Conservation (phyloP, 345 rosid species). For the Cardamine resedifolia region DNA sequence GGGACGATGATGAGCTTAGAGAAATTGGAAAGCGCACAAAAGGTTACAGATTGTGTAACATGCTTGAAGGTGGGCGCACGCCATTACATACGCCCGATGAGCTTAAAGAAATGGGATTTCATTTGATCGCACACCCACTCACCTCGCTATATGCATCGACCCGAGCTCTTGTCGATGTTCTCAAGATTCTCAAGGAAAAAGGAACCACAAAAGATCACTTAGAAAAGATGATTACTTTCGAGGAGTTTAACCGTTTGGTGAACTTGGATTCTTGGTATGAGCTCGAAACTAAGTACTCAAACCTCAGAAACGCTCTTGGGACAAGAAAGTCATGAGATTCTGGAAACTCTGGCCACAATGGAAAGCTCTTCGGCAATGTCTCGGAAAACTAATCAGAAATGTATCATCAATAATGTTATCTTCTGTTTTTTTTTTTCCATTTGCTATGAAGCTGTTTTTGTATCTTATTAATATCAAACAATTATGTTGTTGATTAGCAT, state of each 20-base stretch:
- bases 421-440: not conserved
- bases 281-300: conserved; percentile 45
- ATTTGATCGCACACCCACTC: conserved; percentile 32
- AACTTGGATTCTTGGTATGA: conserved; percentile 50
- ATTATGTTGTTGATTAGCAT: conserved; percentile 11
- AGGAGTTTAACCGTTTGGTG: conserved; percentile 53
- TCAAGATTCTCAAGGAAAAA: conserved; percentile 44
- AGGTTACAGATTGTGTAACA: conserved; percentile 52
- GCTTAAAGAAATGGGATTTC: conserved; percentile 55
- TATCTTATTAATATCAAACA: conserved; percentile 12
- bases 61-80: conserved; percentile 59
- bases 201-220: conserved; percentile 49
- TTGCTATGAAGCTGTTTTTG: conserved; percentile 15
- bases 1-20: conserved; percentile 42
- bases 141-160: conserved; percentile 49
- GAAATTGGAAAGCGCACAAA: conserved; percentile 48
- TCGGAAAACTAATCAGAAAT: not conserved
- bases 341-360: not conserved
- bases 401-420: conserved; percentile 26
- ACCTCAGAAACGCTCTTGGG: conserved; percentile 37
- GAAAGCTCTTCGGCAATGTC: not conserved
- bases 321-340: conserved; percentile 18
- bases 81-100: conserved; percentile 57
- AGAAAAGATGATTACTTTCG: conserved; percentile 46
- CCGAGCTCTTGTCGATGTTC: conserved; percentile 46